Evolutionary conservation across 305 asterid genomes (phyloP).

Genomic region (Solanum hybrid): DNA sequence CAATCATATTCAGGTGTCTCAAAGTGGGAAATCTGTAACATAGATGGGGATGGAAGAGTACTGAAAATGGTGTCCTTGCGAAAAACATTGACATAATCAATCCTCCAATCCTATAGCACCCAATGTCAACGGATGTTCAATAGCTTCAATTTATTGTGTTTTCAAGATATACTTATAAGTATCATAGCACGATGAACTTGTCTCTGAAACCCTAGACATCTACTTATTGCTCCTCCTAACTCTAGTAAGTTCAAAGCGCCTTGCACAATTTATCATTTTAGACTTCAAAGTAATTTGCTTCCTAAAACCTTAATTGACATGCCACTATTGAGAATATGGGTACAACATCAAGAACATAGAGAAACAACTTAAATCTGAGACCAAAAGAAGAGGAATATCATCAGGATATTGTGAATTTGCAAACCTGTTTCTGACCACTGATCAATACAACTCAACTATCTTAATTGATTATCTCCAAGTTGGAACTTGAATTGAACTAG

Average conservation of each 20-base stretch:
- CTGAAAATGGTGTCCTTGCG: neutral
- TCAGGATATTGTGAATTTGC: neutral
- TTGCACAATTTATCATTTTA: neutral
- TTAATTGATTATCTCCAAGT: neutral
- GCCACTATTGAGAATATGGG: neutral
- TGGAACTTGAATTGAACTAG: neutral
- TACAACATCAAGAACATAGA: neutral
- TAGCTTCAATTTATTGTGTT: neutral
- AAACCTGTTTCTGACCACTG: neutral
- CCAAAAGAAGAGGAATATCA: neutral
- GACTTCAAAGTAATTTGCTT: neutral
- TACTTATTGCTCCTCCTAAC: neutral
- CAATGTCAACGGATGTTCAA: neutral
- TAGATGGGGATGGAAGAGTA: neutral
- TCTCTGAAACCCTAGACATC: neutral
- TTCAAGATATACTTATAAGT: neutral
- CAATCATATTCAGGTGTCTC: neutral
- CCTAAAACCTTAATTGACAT: neutral
- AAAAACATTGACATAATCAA: neutral
- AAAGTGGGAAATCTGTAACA: neutral
- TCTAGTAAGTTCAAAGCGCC: neutral
- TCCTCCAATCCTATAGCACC: neutral
- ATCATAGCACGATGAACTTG: neutral
- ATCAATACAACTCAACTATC: neutral
- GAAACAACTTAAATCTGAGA: neutral